A percentile compares a stretch with the other conserved stretches of the same genome.
phyloP scores from a whole-genome alignment of 2,329 filamentous ascomycete species.

The Fusarium circinatum region DNA sequence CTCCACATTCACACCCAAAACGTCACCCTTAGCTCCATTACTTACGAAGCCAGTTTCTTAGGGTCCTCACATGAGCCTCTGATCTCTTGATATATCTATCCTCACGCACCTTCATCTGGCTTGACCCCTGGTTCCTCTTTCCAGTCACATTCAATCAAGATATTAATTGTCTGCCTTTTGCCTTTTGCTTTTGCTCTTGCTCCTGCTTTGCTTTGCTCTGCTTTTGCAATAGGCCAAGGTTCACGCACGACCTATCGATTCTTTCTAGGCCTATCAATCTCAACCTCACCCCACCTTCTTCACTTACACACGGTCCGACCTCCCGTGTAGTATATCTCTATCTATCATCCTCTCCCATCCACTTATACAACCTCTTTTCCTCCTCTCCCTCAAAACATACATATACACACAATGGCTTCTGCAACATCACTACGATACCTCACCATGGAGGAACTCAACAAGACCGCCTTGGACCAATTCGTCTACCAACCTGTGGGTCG shows the following conservation, averaged over 20 bases:
- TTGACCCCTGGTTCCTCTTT: slow-evolving; percentile 31
- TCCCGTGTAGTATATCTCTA: slow-evolving; percentile 34
- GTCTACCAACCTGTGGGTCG: slow-evolving; percentile 79
- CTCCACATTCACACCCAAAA: slow-evolving; percentile 45
- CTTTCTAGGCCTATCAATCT: slow-evolving; percentile 9
- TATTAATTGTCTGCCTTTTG: slow-evolving; percentile 28
- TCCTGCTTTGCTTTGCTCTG: slow-evolving; percentile 1
- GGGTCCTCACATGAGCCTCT: slow-evolving; percentile 49
- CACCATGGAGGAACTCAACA: slow-evolving; percentile 69
- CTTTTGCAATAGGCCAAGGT: slow-evolving; percentile 17
- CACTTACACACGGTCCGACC: slow-evolving; percentile 31
- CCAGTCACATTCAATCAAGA: slow-evolving; percentile 33
- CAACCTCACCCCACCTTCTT: slow-evolving; percentile 20
- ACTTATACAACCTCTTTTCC: slow-evolving; percentile 19
- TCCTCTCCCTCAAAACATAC: slow-evolving; percentile 1
- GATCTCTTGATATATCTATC: slow-evolving; percentile 45
- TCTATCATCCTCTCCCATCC: slow-evolving; percentile 9
- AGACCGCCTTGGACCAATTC: slow-evolving; percentile 81
- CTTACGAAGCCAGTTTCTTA: slow-evolving; percentile 48
- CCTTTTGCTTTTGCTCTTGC: slow-evolving; percentile 4
- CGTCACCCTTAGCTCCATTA: slow-evolving; percentile 49
- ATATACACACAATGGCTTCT: slow-evolving; percentile 31
- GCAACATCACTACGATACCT: slow-evolving; percentile 56
- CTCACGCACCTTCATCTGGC: slow-evolving; percentile 32
- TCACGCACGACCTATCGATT: slow-evolving; percentile 9